These are phyloP conservation scores for Paramyrothecium sp. DNA, from an alignment of 2,329 filamentous ascomycete genomes.

Conservation along the genomic window DNA sequence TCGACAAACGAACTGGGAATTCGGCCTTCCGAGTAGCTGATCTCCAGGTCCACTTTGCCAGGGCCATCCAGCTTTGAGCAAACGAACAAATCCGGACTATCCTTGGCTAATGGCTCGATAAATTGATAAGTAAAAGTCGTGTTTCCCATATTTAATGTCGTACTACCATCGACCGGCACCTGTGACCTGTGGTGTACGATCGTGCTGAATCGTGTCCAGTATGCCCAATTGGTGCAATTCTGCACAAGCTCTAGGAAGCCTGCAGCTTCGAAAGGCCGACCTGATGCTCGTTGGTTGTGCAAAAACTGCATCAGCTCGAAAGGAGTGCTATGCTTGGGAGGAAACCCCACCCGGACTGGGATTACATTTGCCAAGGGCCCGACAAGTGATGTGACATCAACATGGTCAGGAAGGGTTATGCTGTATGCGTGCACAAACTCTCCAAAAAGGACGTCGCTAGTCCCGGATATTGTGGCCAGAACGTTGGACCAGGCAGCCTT, in stretches of 20 bases:
- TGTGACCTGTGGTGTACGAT: constrained; percentile 48
- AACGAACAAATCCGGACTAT: constrained; percentile 45
- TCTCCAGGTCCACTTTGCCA: constrained; percentile 37
- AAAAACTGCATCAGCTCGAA: constrained; percentile 47
- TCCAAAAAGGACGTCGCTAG: constrained; percentile 55
- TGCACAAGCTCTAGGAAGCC: constrained; percentile 51
- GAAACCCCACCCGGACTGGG: constrained; percentile 47
- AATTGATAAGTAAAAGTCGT: constrained; percentile 43
- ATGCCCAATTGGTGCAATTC: constrained; percentile 52
- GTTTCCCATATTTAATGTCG: constrained; percentile 42
- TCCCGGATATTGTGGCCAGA: constrained; percentile 47
- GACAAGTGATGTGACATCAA: constrained; percentile 56
- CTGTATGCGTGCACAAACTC: constrained; percentile 50
- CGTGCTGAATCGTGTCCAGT: constrained; percentile 53
- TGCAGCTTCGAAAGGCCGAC: constrained; percentile 48
- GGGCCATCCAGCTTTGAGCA: constrained; percentile 35
- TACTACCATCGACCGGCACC: constrained; percentile 28
- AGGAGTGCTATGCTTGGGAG: constrained; percentile 40
- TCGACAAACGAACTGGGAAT: constrained; percentile 40
- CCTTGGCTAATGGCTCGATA: constrained; percentile 36
- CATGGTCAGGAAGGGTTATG: constrained; percentile 34
- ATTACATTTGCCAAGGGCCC: constrained; percentile 47
- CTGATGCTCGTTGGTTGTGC: constrained; percentile 46
- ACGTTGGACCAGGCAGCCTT: constrained; percentile 59
- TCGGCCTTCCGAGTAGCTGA: constrained; percentile 45